A percentile compares a stretch with the other conserved stretches of the same genome.
These are phyloP conservation scores for Suillus clintonianus DNA, from an alignment of 768 basidiomycete species.

Conservation along the genomic window DNA sequence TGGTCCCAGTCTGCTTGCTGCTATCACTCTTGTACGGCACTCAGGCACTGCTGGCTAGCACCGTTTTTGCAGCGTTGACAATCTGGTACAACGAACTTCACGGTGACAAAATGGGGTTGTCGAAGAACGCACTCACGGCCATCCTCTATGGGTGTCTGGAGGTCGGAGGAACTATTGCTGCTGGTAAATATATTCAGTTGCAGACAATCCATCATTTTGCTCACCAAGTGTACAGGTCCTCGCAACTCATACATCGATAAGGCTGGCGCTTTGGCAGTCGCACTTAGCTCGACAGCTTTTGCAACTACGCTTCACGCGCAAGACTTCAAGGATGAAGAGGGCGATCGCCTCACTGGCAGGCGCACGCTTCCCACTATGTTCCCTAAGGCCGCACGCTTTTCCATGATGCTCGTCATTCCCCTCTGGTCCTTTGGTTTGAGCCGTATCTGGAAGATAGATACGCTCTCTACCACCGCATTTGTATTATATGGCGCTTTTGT, in stretches of 20 bases:
- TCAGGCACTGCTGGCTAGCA: constrained; percentile 35
- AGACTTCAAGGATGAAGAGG: constrained; percentile 49
- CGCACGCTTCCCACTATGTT: constrained; percentile 46
- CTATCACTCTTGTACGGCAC: constrained; percentile 33
- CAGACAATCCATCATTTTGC: no score
- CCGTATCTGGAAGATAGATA: constrained; percentile 37
- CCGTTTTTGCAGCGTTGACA: constrained; percentile 27
- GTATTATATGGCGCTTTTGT: constrained; percentile 34
- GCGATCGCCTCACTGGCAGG: constrained; percentile 41
- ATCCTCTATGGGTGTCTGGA: constrained; percentile 39
- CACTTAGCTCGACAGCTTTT: constrained; percentile 40
- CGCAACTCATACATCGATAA: constrained; percentile 20
- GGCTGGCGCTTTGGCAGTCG: constrained; percentile 32
- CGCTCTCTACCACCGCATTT: constrained; percentile 25
- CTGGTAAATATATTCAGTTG: constrained; percentile 26
- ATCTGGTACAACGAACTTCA: constrained; percentile 41
- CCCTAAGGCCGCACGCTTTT: constrained; percentile 37
- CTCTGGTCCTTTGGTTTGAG: constrained; percentile 40
- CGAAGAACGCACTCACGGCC: constrained; percentile 41
- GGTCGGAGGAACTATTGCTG: constrained; percentile 39
- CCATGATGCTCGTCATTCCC: constrained; percentile 34
- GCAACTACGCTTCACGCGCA: constrained; percentile 50
- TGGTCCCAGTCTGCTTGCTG: constrained; percentile 32
- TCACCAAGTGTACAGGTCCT: no score
- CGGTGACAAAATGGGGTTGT: constrained; percentile 39